Conservation (phyloP, 345 rosid species). For the Bruguiera sexangula region DNA sequence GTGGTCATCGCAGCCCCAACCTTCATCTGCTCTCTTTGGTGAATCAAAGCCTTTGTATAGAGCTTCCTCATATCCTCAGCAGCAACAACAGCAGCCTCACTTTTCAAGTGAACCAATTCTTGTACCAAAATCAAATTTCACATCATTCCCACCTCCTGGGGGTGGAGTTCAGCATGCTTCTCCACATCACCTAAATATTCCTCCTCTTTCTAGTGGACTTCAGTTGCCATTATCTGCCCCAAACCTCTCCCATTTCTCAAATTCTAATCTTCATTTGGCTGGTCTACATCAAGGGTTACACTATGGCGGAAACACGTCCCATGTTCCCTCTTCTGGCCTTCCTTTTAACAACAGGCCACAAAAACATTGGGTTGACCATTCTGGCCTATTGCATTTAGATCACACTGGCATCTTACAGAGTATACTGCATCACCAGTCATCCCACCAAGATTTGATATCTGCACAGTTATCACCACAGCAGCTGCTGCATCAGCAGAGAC, state of each 20-base stretch:
- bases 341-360: slow-evolving; percentile 64
- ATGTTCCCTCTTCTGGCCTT: slow-evolving; percentile 58
- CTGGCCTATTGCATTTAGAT: slow-evolving; percentile 68
- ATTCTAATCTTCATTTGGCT: slow-evolving; percentile 51
- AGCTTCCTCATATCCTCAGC: slow-evolving; percentile 78
- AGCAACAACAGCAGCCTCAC: slow-evolving; percentile 61
- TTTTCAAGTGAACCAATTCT: slow-evolving; percentile 65
- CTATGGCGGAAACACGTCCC: slow-evolving; percentile 59
- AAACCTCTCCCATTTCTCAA: slow-evolving; percentile 56
- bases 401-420: slow-evolving; percentile 61
- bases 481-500: slow-evolving; percentile 54
- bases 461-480: slow-evolving; percentile 59
- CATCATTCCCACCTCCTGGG: slow-evolving; percentile 87
- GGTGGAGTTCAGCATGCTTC: slow-evolving; percentile 56
- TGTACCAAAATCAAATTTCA: slow-evolving; percentile 62
- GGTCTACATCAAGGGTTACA: slow-evolving; percentile 61
- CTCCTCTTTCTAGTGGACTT: slow-evolving; percentile 46
- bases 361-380: slow-evolving; percentile 72
- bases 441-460: slow-evolving; percentile 57
- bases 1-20: slow-evolving; percentile 81
- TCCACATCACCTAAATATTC: slow-evolving; percentile 51
- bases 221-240: slow-evolving; percentile 58
- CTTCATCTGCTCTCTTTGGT: slow-evolving; percentile 39
- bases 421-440: slow-evolving; percentile 65
- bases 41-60: slow-evolving; percentile 70